Evolutionary conservation across 1,284 basidiomycete genomes (phyloP).

Genomic region (Leccinum angustisporum): DNA sequence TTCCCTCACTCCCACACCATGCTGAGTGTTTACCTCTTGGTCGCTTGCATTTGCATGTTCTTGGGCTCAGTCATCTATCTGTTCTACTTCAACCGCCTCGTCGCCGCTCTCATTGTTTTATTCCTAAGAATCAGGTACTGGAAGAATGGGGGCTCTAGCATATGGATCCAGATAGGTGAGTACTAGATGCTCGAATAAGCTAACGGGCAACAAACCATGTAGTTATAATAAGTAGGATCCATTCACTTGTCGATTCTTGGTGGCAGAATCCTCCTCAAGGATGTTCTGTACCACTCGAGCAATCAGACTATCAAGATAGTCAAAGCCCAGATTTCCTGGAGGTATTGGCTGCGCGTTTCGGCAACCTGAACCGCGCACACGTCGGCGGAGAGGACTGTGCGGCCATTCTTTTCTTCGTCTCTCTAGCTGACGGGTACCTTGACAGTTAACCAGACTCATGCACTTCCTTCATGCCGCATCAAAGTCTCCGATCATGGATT

Average conservation of each 20-base stretch:
- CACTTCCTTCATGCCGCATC: slow-evolving; percentile 70
- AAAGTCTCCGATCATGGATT: slow-evolving; percentile 78
- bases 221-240: slow-evolving; percentile 49
- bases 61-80: slow-evolving; percentile 74
- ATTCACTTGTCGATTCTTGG: slow-evolving; percentile 87
- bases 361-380: slow-evolving; percentile 58
- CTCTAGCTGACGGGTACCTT: slow-evolving; percentile 7
- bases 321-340: slow-evolving; percentile 84
- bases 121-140: slow-evolving; percentile 66
- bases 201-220: slow-evolving; percentile 5
- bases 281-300: slow-evolving; percentile 85
- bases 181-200: slow-evolving; percentile 8
- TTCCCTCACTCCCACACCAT: slow-evolving; percentile 34
- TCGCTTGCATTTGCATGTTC: slow-evolving; percentile 71
- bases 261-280: slow-evolving; percentile 83
- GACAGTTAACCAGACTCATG: slow-evolving; percentile 37
- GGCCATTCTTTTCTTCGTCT: slow-evolving; percentile 18
- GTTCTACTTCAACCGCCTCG: slow-evolving; percentile 87
- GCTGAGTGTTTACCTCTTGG: slow-evolving; percentile 63
- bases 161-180: slow-evolving; percentile 78
- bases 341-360: slow-evolving; percentile 85
- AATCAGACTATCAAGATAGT: slow-evolving; percentile 84
- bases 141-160: slow-evolving; percentile 66
- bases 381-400: slow-evolving; percentile 51
- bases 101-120: slow-evolving; percentile 65